Base-by-base conservation (phyloP, 176 grass and related monocot species). In the Tuctoria greenei region DNA sequence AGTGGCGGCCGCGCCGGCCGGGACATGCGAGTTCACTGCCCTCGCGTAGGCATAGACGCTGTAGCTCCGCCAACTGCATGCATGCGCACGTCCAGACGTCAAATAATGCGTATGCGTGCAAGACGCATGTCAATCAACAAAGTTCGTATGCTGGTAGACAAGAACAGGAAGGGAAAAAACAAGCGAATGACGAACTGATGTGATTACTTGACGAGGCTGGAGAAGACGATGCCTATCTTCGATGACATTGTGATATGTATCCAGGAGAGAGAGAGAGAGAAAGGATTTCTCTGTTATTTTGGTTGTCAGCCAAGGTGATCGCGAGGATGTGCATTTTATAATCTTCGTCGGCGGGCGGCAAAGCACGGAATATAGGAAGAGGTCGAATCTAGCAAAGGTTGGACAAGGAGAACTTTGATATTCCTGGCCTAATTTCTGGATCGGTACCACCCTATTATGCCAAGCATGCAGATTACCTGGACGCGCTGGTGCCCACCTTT, bases 381-480 rank as follows among this genome's bases (percentile, higher is more conserved):
- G 15, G 27, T 61, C 64, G 81, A 83, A 76, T 76, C 52, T 69
- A 24, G 27, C 13, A 68, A 75, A 67, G 51, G 25, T 60, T 67
- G 62, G 68, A 49, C 24, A 77, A 52, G 44, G 16, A 16, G 65
- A 64, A 71, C 41, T 56, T 43, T 47, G 23, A 42, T 77, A 52
- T 77, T 69, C 73, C 13, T 61, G 68, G 45, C 81, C 81, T 83
- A 70, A 68, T 62, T 75, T 49, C 12, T 69, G 66, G 55, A 71
- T 71, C 67, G 17, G 7, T 50, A 67, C 38, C 7, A 1, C 13
- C n/a, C n/a, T n/a, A n/a, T n/a, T 35, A 37, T 3, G 38, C 50
- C 64, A 1, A 61, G 60, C 17, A 35, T 21, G n/a, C 38, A 44
- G 23, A n/a, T 31, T 8, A 42, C 7, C 34, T 47, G 25, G 56